Percentiles rank a stretch among this genome's conserved stretches.
Evolutionary conservation across 805 yeast species (phyloP).

Genomic region (Wickerhamiella domercqiae): DNA sequence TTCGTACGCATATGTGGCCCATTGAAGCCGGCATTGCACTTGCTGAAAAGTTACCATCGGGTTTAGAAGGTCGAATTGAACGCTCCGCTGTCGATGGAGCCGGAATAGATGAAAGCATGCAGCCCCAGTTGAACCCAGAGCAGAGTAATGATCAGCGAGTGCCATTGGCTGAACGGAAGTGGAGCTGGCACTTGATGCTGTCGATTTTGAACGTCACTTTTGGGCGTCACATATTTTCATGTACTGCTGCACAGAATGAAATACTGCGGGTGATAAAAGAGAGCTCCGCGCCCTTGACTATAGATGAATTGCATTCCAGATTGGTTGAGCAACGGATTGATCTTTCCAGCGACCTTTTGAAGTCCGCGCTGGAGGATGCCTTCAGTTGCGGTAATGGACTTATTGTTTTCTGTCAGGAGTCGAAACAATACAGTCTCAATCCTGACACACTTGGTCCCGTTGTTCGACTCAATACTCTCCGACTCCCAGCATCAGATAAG

Average conservation of each 20-base stretch:
- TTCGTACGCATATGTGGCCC: neutral
- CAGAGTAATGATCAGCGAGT: too few species aligned
- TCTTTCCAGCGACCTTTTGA: neutral
- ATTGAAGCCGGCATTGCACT: neutral
- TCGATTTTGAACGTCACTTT: neutral
- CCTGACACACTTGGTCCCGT: neutral
- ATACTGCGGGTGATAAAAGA: neutral
- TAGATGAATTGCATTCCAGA: neutral
- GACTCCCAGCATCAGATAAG: neutral
- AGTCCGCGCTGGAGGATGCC: neutral
- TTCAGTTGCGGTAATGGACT: neutral
- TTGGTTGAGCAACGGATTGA: neutral
- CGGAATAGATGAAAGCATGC: neutral
- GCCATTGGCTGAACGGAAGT: neutral
- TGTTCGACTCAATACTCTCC: neutral
- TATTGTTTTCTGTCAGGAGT: neutral
- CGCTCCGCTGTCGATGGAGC: neutral
- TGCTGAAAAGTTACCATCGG: neutral
- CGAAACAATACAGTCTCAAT: neutral
- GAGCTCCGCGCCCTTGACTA: neutral
- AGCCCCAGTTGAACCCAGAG: too few species aligned
- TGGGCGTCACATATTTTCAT: constrained; percentile 1
- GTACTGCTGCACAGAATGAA: neutral
- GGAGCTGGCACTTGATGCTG: neutral
- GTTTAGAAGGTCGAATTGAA: neutral